Evolutionary conservation across 345 rosid genomes (phyloP).

Genomic region (Heritiera fomes): DNA sequence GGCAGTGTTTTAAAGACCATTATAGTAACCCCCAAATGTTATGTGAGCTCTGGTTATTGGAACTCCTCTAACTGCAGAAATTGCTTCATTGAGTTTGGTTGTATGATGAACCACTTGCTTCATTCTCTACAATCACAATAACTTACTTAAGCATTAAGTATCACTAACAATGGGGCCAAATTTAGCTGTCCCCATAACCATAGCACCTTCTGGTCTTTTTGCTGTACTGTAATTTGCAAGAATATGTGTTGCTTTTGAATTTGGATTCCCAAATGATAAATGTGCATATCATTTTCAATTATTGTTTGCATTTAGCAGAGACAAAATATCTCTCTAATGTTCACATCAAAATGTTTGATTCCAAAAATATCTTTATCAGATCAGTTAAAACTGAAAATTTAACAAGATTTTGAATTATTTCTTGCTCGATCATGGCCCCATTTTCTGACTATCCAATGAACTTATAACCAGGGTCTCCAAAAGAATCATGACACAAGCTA

Average conservation of each 20-base stretch:
- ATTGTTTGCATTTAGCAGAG: constrained; percentile 3
- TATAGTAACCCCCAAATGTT: constrained; percentile 72
- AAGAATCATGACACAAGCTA: neutral
- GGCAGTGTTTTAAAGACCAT: constrained; percentile 41
- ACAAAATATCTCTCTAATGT: constrained; percentile 6
- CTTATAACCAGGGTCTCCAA: neutral
- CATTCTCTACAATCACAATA: constrained; percentile 53
- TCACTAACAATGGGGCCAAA: neutral
- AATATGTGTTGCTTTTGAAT: neutral
- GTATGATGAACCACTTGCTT: constrained; percentile 71
- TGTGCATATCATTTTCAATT: neutral
- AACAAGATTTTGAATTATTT: constrained; percentile 3
- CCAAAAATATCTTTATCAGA: constrained; percentile 13
- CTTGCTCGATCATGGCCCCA: neutral
- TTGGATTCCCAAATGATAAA: neutral
- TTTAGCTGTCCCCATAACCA: neutral
- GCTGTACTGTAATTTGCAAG: neutral
- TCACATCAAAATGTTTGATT: constrained; percentile 1
- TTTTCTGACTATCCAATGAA: neutral
- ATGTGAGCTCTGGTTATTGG: constrained; percentile 76
- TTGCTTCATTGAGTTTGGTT: constrained; percentile 62
- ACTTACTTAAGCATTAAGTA: neutral
- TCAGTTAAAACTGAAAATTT: constrained; percentile 10
- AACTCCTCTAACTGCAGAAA: constrained; percentile 64
- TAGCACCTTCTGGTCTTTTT: neutral